Evolutionary conservation across 352 stramenopile genomes (phyloP), one percentile per base, ranked within the genome.

Genomic region (Plasmopara viticola): DNA sequence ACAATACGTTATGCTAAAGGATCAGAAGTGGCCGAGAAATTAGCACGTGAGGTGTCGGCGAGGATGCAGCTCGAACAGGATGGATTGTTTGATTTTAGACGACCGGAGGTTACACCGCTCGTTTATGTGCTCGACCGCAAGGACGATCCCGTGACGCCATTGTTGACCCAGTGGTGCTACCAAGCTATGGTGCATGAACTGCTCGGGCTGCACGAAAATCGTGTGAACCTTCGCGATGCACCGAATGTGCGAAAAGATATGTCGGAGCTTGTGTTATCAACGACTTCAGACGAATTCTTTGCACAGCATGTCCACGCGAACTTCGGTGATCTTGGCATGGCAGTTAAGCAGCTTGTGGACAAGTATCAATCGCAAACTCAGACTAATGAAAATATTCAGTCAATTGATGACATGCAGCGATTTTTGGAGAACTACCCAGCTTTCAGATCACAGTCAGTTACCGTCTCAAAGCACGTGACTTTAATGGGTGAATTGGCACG

Each of bases 181-280:
- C 94, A 98, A 70, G 96, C 96, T 18, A 99, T 99, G 97, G 95
- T 99, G 6, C 97, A 99, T 65, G 97, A 99, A 78, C 73, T 99
- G 37, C 68, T 99, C 34, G 93, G 94, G 9, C 77, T 99, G 38
- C 94, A 98, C 48, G 97, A 99, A 74, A 99, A 99, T 74, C 86
- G 96, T 25, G 96, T 99, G 46, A 84, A 98, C 58, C 78, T 99
- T 42, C 79, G 83, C 29, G 93, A 96, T 50, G 95, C 90, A 30
- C 95, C 95, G 0, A 95, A 95, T 49, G 84, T 98, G 20, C 74
- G 87, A 29, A 97, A 98, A 56, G 95, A 99, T 66, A 94, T 99
- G 72, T 94, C 97, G 52, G 96, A 99, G 78, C 89, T 99, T 14
- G 95, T 99, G 25, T 71, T 99, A 34, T 97, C 88, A 35, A 78